phyloP scores from a whole-genome alignment of 2,329 filamentous ascomycete genomes.

The Ophioceras dolichostomum region DNA sequence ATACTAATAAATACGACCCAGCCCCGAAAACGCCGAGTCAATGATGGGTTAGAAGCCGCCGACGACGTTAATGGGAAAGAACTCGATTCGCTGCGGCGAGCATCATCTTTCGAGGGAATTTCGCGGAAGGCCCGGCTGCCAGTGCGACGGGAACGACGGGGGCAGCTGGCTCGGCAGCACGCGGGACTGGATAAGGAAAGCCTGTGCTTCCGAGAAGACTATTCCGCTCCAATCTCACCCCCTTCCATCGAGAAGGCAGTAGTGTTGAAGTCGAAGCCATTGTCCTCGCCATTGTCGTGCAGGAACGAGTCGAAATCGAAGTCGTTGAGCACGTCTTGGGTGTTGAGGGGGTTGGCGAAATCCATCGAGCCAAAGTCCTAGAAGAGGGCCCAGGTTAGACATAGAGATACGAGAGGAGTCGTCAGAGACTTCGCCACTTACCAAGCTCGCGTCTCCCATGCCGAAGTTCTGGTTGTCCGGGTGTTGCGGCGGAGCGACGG shows the following conservation, averaged over 20 bases:
- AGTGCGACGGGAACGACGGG: too few species aligned
- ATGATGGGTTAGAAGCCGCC: too few species aligned
- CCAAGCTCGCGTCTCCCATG: constrained; percentile 32
- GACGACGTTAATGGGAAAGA: too few species aligned
- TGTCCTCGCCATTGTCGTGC: constrained; percentile 37
- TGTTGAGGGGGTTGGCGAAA: constrained; percentile 40
- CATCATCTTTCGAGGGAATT: too few species aligned
- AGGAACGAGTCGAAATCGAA: constrained; percentile 61
- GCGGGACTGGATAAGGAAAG: too few species aligned
- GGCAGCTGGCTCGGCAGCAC: too few species aligned
- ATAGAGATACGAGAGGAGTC: not conserved
- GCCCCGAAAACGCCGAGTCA: too few species aligned
- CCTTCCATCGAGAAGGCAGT: constrained; percentile 41
- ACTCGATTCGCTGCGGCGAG: too few species aligned
- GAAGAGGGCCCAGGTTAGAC: constrained; percentile 1
- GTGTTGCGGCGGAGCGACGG: constrained; percentile 30
- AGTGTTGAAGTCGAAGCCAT: constrained; percentile 41
- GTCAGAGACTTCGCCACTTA: constrained; percentile 17
- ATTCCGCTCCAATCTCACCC: constrained; percentile 47
- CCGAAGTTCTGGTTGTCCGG: constrained; percentile 35
- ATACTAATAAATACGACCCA: too few species aligned
- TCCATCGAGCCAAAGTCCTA: constrained; percentile 36
- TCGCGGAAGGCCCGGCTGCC: too few species aligned
- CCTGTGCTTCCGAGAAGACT: too few species aligned
- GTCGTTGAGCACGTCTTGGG: constrained; percentile 48